Conservation (phyloP, 2,329 filamentous ascomycete genomes). For the Didymellaceae sp. region DNA sequence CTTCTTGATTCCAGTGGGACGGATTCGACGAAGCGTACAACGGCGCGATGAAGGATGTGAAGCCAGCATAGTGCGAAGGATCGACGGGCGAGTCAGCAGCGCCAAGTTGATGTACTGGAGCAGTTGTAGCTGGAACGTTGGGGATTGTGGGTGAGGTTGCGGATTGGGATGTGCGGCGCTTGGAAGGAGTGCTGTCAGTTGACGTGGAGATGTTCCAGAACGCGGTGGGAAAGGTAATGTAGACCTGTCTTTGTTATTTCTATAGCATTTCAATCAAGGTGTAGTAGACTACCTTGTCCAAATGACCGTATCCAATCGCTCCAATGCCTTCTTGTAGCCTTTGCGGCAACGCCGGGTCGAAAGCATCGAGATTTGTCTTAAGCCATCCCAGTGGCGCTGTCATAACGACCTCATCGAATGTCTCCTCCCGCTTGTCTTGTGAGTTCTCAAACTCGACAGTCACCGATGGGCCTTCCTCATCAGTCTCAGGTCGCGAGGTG, state of each 20-base stretch:
- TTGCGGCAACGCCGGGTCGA: conserved; percentile 65
- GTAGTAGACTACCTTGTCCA: conserved; percentile 66
- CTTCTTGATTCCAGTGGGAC: conserved; percentile 74
- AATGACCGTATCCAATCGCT: conserved; percentile 71
- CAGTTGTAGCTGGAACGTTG: conserved; percentile 48
- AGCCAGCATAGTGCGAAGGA: conserved; percentile 62
- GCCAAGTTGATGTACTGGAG: conserved; percentile 43
- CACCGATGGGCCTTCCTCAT: conserved; percentile 28
- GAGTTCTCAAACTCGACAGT: conserved; percentile 51
- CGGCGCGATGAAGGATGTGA: conserved; percentile 78
- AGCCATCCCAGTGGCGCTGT: conserved; percentile 70
- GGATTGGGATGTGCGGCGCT: background rate
- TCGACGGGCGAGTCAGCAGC: conserved; percentile 34
- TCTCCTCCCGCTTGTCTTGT: conserved; percentile 51
- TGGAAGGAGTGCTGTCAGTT: background rate
- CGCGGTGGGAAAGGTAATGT: conserved; percentile 70
- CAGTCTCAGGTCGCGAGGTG: conserved; percentile 21
- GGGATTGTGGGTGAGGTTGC: conserved; percentile 29
- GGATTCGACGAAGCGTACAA: conserved; percentile 69
- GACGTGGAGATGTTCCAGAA: conserved; percentile 68
- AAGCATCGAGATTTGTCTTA: conserved; percentile 52
- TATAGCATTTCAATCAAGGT: conserved; percentile 19
- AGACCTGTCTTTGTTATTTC: conserved; percentile 39
- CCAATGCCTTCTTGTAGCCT: conserved; percentile 66
- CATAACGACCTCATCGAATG: conserved; percentile 72